phyloP scores from a whole-genome alignment of 169 alveolate genomes.

The Plasmodium blacklocki region DNA sequence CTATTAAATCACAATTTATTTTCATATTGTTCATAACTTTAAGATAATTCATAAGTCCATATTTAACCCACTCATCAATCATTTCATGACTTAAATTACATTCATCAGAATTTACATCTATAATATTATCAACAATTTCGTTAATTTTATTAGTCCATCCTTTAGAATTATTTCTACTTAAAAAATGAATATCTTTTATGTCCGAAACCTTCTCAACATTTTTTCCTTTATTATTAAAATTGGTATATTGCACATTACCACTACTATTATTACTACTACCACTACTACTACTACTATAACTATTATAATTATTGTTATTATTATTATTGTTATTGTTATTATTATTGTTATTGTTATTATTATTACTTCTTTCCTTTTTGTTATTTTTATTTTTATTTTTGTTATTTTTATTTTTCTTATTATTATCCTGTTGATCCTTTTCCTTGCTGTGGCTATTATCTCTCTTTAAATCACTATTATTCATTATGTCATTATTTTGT shows the following conservation, averaged over 20 bases:
- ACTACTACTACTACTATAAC: background rate
- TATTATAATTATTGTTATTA: background rate
- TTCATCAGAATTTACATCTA: slow-evolving; percentile 14
- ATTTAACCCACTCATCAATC: slow-evolving; percentile 62
- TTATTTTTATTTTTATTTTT: background rate
- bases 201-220: background rate
- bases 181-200: background rate
- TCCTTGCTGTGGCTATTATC: background rate
- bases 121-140: slow-evolving; percentile 38
- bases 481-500: background rate
- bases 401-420: background rate
- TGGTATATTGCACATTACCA: background rate
- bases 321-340: background rate
- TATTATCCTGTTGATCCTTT: background rate
- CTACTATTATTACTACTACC: background rate
- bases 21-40: slow-evolving; percentile 66
- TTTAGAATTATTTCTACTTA: slow-evolving; percentile 11
- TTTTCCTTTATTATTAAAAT: background rate
- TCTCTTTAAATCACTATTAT: background rate
- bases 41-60: slow-evolving; percentile 51
- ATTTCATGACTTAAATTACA: slow-evolving; percentile 25
- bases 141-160: slow-evolving; percentile 15
- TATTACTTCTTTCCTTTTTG: background rate
- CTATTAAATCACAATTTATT: slow-evolving; percentile 50
- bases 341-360: background rate